Percentiles rank a stretch among this genome's conserved stretches.
phyloP scores from a whole-genome alignment of 768 basidiomycete species.

The Roridomyces roridus region DNA sequence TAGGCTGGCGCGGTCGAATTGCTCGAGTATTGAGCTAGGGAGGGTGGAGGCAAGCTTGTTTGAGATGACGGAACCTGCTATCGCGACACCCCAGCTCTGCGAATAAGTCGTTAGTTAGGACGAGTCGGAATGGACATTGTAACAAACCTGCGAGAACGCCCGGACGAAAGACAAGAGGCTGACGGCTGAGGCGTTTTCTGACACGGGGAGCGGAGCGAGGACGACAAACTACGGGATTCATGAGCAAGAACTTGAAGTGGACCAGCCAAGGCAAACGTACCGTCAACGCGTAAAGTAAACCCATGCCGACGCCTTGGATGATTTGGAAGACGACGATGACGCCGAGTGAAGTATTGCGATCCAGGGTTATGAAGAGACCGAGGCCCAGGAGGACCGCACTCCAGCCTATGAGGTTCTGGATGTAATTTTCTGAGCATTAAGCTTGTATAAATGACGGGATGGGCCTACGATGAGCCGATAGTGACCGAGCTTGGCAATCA shows the following conservation, averaged over 20 bases:
- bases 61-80: constrained; percentile 56
- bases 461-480: no score
- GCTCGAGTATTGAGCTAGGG: constrained; percentile 41
- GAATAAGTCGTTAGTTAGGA: no score
- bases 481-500: constrained; percentile 25
- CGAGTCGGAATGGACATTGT: no score
- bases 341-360: constrained; percentile 29
- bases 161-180: constrained; percentile 48
- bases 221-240: no score
- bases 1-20: constrained; percentile 41
- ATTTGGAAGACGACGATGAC: constrained; percentile 30
- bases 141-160: constrained; percentile 43
- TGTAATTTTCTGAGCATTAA: no score
- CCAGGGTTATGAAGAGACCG: constrained; percentile 39
- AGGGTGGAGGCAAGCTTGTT: constrained; percentile 52
- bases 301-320: constrained; percentile 34
- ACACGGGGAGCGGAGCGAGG: constrained; percentile 48
- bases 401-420: constrained; percentile 27
- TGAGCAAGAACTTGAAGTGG: no score
- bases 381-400: constrained; percentile 34
- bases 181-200: constrained; percentile 48
- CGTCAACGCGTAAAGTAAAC: constrained; percentile 21
- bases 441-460: no score
- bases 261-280: no score
- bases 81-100: constrained; percentile 61